Conservation (phyloP, 1,139 yeast species). For the Arxiozyma bovina region DNA sequence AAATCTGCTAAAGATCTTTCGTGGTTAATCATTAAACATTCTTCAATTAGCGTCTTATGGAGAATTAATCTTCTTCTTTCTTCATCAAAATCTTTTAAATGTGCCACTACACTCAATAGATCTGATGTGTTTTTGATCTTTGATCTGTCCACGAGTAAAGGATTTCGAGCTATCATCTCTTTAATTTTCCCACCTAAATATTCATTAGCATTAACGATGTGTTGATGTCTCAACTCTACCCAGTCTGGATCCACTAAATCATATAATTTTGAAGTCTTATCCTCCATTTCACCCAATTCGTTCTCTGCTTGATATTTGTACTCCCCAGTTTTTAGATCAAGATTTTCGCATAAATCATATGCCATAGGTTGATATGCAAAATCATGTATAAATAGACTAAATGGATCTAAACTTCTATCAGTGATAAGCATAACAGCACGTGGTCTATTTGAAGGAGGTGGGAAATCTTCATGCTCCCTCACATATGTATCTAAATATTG, state of each 20-base stretch:
- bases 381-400: conserved; percentile 82
- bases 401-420: conserved; percentile 76
- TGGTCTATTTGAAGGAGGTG: conserved; percentile 45
- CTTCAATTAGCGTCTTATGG: conserved; percentile 54
- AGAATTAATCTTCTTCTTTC: conserved; percentile 53
- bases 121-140: conserved; percentile 55
- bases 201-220: conserved; percentile 70
- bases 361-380: conserved; percentile 94
- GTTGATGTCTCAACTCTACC: conserved; percentile 64
- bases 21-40: conserved; percentile 46
- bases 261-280: conserved; percentile 39
- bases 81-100: conserved; percentile 57
- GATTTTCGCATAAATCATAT: conserved; percentile 48
- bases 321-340: conserved; percentile 39
- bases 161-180: conserved; percentile 64
- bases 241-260: conserved; percentile 65
- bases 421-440: conserved; percentile 67
- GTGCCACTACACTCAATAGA: conserved; percentile 57
- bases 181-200: conserved; percentile 51
- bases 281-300: conserved; percentile 47
- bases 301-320: conserved; percentile 56
- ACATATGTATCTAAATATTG: conserved; percentile 66
- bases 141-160: conserved; percentile 55
- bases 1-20: conserved; percentile 50
- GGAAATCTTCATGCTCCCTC: conserved; percentile 55